A percentile compares a stretch with the other conserved stretches of the same genome.
phyloP scores from a whole-genome alignment of 495 filamentous ascomycete species.

The Penicillium malachiteum region DNA sequence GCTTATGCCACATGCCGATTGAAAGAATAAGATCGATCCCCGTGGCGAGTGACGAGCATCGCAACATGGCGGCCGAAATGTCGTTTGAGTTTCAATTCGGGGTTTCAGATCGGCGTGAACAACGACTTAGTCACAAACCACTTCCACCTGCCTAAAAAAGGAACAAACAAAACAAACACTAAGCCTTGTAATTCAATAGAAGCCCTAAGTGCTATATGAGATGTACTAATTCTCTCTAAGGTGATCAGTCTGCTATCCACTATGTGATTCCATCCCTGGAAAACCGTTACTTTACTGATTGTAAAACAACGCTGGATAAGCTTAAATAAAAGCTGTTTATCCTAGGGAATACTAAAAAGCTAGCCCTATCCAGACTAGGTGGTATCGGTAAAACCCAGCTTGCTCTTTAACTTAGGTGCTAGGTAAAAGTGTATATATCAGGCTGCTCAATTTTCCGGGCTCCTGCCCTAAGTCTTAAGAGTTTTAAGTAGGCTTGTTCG shows the following conservation, averaged over 20 bases:
- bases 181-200: conserved; percentile 1
- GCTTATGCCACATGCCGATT: conserved; percentile 1
- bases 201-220: not conserved
- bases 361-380: conserved; percentile 9
- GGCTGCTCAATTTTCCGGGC: conserved; percentile 10
- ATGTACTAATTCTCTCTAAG: conserved; percentile 4
- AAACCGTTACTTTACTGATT: conserved; percentile 4
- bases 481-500: conserved; percentile 5
- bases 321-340: conserved; percentile 7
- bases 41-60: too few relatives aligned
- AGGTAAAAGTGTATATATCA: conserved; percentile 5
- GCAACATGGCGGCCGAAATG: conserved; percentile 8
- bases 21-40: not conserved
- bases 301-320: conserved; percentile 4
- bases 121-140: conserved; percentile 9
- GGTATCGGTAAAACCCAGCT: conserved; percentile 10
- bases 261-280: conserved; percentile 6
- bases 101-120: conserved; percentile 13
- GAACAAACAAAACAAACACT: conserved; percentile 4
- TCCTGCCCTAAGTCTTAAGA: conserved; percentile 4
- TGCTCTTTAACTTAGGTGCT: conserved; percentile 1
- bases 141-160: conserved; percentile 7
- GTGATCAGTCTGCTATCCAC: conserved; percentile 1
- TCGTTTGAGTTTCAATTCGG: conserved; percentile 14
- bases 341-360: not conserved